A percentile compares a stretch with the other conserved stretches of the same genome.
phyloP scores from a whole-genome alignment of 129 eudicot genomes.

The Flaveria linearis region DNA sequence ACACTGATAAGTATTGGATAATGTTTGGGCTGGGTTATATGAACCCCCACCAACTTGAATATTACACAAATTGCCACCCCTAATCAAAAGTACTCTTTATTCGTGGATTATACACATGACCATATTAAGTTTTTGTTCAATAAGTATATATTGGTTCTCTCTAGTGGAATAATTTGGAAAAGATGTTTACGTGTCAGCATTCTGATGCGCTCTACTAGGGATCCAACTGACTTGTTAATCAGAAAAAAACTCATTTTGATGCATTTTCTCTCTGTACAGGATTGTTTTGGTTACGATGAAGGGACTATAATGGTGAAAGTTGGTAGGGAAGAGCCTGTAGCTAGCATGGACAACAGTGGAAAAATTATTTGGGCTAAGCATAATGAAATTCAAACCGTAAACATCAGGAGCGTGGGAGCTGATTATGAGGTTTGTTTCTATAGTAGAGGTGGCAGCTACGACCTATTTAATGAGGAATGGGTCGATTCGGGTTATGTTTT shows the following conservation, averaged over 20 bases:
- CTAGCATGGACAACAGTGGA: constrained; percentile 92
- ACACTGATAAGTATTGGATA: neutral
- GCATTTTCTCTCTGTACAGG: constrained; percentile 40
- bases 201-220: neutral
- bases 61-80: neutral
- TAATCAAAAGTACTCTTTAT: neutral
- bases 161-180: constrained; percentile 21
- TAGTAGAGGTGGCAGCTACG: neutral
- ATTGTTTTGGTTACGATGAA: constrained; percentile 92
- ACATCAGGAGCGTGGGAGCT: constrained; percentile 77
- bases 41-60: neutral
- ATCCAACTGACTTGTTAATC: constrained; percentile 7
- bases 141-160: neutral
- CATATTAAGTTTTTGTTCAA: constrained; percentile 13
- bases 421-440: constrained; percentile 66
- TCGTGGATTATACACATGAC: constrained; percentile 2
- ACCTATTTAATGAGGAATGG: neutral
- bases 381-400: constrained; percentile 88
- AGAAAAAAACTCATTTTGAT: constrained; percentile 5
- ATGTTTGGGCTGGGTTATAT: neutral
- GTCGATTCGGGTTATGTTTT: neutral
- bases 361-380: constrained; percentile 95
- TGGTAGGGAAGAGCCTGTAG: constrained; percentile 92
- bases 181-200: neutral
- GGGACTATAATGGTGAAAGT: constrained; percentile 92